Conservation (phyloP, 805 yeast species). For the Blastobotrys muscicola region DNA sequence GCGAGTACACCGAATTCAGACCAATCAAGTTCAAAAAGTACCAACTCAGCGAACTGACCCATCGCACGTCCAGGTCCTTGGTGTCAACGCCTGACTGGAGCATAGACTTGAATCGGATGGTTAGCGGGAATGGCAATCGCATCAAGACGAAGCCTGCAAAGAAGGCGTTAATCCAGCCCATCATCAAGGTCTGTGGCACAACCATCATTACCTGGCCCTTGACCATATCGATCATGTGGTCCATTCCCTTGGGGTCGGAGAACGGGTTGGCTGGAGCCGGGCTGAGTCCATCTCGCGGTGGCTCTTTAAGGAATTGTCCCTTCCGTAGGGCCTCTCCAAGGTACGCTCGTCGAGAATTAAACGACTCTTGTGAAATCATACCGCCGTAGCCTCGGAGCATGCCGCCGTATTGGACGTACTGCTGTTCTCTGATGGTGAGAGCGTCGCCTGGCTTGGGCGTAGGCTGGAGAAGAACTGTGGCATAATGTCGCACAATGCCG, state of each 20-base stretch:
- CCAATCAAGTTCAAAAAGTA: conserved; percentile 85
- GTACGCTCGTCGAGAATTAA: conserved; percentile 42
- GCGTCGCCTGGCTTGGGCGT: conserved; percentile 44
- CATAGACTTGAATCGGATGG: conserved; percentile 85
- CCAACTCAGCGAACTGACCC: conserved; percentile 95
- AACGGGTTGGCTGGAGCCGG: conserved; percentile 49
- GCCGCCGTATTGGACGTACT: conserved; percentile 51
- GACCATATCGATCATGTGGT: conserved; percentile 64
- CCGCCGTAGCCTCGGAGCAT: conserved; percentile 46
- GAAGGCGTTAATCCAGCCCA: conserved; percentile 94
- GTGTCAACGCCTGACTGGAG: conserved; percentile 81
- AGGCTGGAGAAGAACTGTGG: conserved; percentile 52
- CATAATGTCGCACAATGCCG: conserved; percentile 65
- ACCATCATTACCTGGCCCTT: conserved; percentile 75
- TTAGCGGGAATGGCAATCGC: conserved; percentile 86
- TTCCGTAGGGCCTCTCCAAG: conserved; percentile 40
- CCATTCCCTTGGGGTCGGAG: conserved; percentile 60
- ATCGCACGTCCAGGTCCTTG: conserved; percentile 75
- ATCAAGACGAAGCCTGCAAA: conserved; percentile 85
- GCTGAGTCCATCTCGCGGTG: conserved; percentile 27
- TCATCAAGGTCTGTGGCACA: conserved; percentile 84
- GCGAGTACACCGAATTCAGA: conserved; percentile 64
- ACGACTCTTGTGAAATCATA: conserved; percentile 44
- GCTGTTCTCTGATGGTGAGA: conserved; percentile 50
- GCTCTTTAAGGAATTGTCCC: conserved; percentile 48